phyloP scores from a whole-genome alignment of 176 grass and related monocot species.

The Triticum aestivum region DNA sequence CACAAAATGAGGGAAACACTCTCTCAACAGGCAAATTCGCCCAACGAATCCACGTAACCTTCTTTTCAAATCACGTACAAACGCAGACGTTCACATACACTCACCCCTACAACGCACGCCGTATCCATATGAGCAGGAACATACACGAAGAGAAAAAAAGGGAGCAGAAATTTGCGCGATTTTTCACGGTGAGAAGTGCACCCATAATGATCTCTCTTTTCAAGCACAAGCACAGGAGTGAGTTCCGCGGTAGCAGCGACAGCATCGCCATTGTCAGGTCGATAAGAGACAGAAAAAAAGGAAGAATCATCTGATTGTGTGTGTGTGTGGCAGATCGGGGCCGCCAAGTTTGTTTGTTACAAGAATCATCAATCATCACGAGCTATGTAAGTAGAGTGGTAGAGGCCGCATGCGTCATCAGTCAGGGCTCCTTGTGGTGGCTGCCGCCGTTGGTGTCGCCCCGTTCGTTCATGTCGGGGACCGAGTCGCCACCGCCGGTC shows the following conservation, averaged over 20 bases:
- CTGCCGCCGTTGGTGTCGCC: conserved; percentile 20
- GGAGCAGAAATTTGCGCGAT: background rate
- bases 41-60: background rate
- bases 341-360: background rate
- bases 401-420: background rate
- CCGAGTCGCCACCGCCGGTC: conserved; percentile 35
- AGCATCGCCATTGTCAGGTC: background rate
- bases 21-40: background rate
- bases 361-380: conserved; percentile 17
- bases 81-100: background rate
- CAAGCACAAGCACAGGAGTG: background rate
- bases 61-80: background rate
- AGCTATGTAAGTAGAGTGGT: background rate
- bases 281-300: background rate
- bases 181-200: background rate
- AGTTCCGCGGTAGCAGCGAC: background rate
- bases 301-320: background rate
- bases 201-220: background rate
- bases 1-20: background rate
- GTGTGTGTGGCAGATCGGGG: background rate
- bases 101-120: background rate
- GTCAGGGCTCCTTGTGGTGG: conserved; percentile 31
- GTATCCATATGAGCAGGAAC: background rate
- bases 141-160: background rate
- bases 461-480: conserved; percentile 48